Percentiles rank a stretch among this genome's conserved stretches.
These are phyloP conservation scores for Chaetoceros muelleri DNA, from an alignment of 108 stramenopile species.

Conservation along the genomic window DNA sequence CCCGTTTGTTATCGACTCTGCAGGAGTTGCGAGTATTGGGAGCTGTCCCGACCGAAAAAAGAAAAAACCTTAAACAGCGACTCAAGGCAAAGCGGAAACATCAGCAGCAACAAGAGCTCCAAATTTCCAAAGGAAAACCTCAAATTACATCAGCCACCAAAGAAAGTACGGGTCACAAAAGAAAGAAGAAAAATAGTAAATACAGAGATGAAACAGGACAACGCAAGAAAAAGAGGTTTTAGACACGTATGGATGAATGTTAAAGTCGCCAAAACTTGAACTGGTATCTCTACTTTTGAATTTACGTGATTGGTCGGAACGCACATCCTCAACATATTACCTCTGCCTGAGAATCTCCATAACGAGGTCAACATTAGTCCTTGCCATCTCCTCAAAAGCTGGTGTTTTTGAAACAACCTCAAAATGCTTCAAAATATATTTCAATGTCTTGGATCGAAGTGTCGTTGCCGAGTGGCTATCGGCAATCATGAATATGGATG, in stretches of 20 bases:
- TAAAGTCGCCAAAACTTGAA: too few relatives aligned
- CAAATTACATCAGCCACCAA: background rate
- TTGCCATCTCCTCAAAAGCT: slow-evolving; percentile 94
- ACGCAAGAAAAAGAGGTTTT: slow-evolving; percentile 38
- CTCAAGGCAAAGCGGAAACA: slow-evolving; percentile 34
- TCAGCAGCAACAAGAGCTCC: slow-evolving; percentile 1
- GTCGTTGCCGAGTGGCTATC: slow-evolving; percentile 85
- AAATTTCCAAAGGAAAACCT: background rate
- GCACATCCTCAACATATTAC: slow-evolving; percentile 19
- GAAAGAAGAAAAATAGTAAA: slow-evolving; percentile 16
- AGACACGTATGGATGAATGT: too few relatives aligned
- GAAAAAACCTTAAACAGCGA: slow-evolving; percentile 66
- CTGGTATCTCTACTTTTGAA: too few relatives aligned
- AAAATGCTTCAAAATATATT: slow-evolving; percentile 89
- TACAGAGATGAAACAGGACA: slow-evolving; percentile 28
- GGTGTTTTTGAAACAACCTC: slow-evolving; percentile 86
- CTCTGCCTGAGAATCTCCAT: slow-evolving; percentile 85
- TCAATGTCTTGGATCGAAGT: slow-evolving; percentile 80
- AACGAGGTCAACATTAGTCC: slow-evolving; percentile 93
- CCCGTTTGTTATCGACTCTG: slow-evolving; percentile 26
- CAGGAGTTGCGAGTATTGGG: slow-evolving; percentile 33
- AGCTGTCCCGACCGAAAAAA: slow-evolving; percentile 43
- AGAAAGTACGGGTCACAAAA: background rate
- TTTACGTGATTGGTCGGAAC: too few relatives aligned
- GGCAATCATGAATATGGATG: slow-evolving; percentile 89